Conservation (phyloP, 1,139 yeast species). For the Yamadazyma friedrichii region DNA sequence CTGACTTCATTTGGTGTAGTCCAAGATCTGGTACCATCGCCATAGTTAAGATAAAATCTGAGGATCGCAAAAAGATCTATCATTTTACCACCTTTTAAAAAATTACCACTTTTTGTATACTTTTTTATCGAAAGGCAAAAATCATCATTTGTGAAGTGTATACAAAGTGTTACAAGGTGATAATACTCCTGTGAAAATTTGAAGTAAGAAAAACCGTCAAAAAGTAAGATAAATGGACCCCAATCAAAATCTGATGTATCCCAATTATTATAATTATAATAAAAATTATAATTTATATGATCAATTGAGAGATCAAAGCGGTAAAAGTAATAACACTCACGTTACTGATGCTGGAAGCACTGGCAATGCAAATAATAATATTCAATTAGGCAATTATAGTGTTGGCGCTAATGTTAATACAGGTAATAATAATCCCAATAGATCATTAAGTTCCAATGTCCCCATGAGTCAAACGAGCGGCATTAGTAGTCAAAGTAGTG, state of each 20-base stretch:
- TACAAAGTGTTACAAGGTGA: too few species aligned
- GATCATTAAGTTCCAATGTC: neutral
- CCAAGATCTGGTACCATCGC: too few species aligned
- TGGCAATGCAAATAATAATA: neutral
- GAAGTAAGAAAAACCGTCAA: neutral
- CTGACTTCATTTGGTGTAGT: too few species aligned
- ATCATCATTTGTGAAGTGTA: too few species aligned
- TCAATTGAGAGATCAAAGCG: constrained; percentile 5
- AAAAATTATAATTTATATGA: constrained; percentile 9
- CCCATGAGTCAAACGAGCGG: constrained; percentile 1
- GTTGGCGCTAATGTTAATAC: neutral
- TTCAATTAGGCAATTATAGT: neutral
- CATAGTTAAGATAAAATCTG: too few species aligned
- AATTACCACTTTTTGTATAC: too few species aligned
- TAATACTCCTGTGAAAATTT: too few species aligned
- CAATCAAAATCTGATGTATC: constrained; percentile 1
- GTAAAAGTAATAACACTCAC: too few species aligned
- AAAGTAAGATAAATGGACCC: neutral
- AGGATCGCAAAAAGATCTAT: too few species aligned
- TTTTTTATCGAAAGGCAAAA: too few species aligned
- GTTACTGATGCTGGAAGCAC: too few species aligned
- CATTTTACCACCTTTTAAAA: too few species aligned
- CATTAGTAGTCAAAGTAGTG: neutral
- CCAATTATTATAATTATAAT: constrained; percentile 1
- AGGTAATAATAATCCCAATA: neutral